Evolutionary conservation across 495 filamentous ascomycete genomes (phyloP), one percentile per base, ranked within the genome.

Genomic region (Neurospora africana): DNA sequence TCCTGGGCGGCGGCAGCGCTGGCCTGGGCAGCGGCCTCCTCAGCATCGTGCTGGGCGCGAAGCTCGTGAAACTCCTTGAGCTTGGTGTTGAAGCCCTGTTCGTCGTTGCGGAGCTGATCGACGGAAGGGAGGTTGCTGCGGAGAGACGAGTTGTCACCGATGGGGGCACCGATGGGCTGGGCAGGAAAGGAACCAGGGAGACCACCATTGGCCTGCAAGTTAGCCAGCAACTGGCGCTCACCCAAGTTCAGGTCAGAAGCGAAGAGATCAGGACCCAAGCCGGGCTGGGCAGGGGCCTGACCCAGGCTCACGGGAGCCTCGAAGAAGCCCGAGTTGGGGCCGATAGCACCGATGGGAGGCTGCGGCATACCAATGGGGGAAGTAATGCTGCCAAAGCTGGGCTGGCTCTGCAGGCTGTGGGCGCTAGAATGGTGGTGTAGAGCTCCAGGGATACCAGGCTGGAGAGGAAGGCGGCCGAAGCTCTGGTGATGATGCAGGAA

Each of bases 391-490:
- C 93, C 92, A 76, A 94, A 96, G 80, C 94, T 97, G 13, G 94
- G 94, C 79, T 98, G 94, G 77, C 93, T 97, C 75, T 98, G 95
- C 70, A 99, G 85, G 76, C 95, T 98, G 73, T 98, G 95, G 6
- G 92, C 91, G 77, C 95, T 98, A 1, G 91, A 92, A 76, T 98
- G 93, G 78, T 99, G 96, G 74, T 98, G 93, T 13, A 98, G 86
- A 9, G 84, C 82, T 39, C 89, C 88, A 53, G 89, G 88, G 40
- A 91, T 84, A 70, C 88, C 88, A 76, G 91, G 89, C 80, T 92
- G 89, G 79, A 92, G 91, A 79, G 91, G 89, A 23, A 81, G 76
- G 21, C 79, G 77, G 58, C 72, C 74, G 72, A 91, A 86, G 17
- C 91, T 88, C 74, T 94, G 91, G 11, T 43, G 37, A 43, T 72